phyloP scores from a whole-genome alignment of 192 early-diverging fungal species.

The Cetraspora pellucida region DNA sequence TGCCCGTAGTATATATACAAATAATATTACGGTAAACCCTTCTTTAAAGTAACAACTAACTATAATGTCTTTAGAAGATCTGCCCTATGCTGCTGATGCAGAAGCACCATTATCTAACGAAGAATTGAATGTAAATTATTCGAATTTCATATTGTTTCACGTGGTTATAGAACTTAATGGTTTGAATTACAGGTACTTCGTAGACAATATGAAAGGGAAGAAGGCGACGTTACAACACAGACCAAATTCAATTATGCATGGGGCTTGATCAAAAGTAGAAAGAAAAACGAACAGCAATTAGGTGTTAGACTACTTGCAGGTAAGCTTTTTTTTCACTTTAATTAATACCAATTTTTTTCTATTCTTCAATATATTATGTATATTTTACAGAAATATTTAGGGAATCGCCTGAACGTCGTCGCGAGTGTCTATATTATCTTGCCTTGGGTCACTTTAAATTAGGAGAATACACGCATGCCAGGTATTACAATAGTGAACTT shows the following conservation, averaged over 20 bases:
- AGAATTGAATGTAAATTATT: slow-evolving; percentile 24
- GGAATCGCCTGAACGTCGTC: slow-evolving; percentile 76
- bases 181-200: slow-evolving; percentile 55
- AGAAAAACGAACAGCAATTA: slow-evolving; percentile 66
- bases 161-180: not conserved
- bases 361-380: not conserved
- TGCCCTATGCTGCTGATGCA: slow-evolving; percentile 29
- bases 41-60: too few relatives aligned
- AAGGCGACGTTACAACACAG: slow-evolving; percentile 71
- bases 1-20: too few relatives aligned
- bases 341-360: not conserved
- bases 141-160: not conserved
- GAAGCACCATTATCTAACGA: not conserved
- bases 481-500: slow-evolving; percentile 80
- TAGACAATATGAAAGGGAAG: slow-evolving; percentile 72
- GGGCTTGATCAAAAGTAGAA: slow-evolving; percentile 78
- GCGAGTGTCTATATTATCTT: slow-evolving; percentile 96
- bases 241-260: slow-evolving; percentile 98
- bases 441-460: slow-evolving; percentile 90
- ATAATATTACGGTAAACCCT: too few relatives aligned
- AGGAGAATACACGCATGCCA: slow-evolving; percentile 81
- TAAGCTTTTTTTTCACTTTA: slow-evolving; percentile 34
- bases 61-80: not conserved
- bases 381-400: slow-evolving; percentile 79
- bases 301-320: slow-evolving; percentile 80